These are phyloP conservation scores for Phallus indusiatus DNA, from an alignment of 768 basidiomycete genomes.

Conservation along the genomic window DNA sequence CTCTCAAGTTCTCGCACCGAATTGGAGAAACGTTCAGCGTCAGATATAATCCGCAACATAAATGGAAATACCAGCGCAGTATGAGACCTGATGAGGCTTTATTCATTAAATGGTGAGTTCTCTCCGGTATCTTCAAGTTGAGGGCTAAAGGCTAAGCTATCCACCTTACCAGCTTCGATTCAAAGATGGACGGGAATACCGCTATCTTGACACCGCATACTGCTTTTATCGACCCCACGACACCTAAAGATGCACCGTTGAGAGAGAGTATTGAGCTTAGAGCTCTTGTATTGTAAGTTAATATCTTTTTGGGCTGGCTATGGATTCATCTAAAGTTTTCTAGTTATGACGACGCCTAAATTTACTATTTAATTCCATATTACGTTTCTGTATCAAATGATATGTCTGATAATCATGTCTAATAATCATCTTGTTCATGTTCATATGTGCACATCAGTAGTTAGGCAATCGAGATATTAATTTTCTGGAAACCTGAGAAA, in stretches of 20 bases:
- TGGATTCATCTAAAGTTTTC: too few species aligned
- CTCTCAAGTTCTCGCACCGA: constrained; percentile 31
- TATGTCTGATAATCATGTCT: too few species aligned
- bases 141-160: not conserved
- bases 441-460: too few species aligned
- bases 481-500: too few species aligned
- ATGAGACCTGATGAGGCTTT: constrained; percentile 36
- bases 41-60: constrained; percentile 28
- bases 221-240: constrained; percentile 26
- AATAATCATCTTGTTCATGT: too few species aligned
- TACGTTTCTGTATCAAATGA: too few species aligned
- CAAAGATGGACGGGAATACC: constrained; percentile 26
- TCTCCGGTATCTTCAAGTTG: not conserved
- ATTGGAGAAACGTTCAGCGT: constrained; percentile 36
- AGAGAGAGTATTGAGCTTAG: constrained; percentile 28
- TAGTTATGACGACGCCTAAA: not conserved
- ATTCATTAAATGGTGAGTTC: constrained; percentile 39
- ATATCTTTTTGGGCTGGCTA: too few species aligned
- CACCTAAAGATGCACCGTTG: constrained; percentile 20
- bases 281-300: constrained; percentile 26
- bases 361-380: too few species aligned
- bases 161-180: constrained; percentile 21
- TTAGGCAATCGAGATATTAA: too few species aligned
- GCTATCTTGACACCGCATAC: constrained; percentile 26
- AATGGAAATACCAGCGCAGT: constrained; percentile 37